phyloP scores from a whole-genome alignment of 345 rosid genomes.

The Citrus reticulata region DNA sequence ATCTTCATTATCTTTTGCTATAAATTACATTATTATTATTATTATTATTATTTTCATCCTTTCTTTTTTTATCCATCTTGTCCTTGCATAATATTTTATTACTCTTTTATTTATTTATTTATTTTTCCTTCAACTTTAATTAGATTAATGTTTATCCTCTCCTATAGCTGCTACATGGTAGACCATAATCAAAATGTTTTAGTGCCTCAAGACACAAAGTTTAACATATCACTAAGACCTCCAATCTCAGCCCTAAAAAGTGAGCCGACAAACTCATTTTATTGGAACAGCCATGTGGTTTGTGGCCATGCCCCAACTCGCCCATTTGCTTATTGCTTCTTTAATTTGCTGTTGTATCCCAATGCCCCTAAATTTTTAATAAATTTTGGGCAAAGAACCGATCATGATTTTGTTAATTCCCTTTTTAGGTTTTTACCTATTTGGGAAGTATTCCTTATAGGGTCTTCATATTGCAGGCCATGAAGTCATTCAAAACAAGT shows the following conservation, averaged over 20 bases:
- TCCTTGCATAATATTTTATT: conserved; percentile 9
- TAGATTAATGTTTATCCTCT: conserved; percentile 31
- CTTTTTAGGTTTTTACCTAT: conserved; percentile 20
- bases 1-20: conserved; percentile 1
- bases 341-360: neutral
- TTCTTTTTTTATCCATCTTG: conserved; percentile 31
- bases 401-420: conserved; percentile 13
- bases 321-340: conserved; percentile 24
- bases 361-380: neutral
- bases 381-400: conserved; percentile 1
- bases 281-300: conserved; percentile 39
- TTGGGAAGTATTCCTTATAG: conserved; percentile 39
- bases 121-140: neutral
- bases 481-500: conserved; percentile 22
- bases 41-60: neutral
- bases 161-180: conserved; percentile 19
- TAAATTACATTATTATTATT: neutral
- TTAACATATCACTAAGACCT: conserved; percentile 21
- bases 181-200: conserved; percentile 37
- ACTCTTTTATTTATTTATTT: neutral
- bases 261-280: conserved; percentile 60
- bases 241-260: conserved; percentile 39
- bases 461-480: conserved; percentile 22
- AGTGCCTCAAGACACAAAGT: conserved; percentile 21
- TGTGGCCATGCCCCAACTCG: conserved; percentile 27